phyloP scores from a whole-genome alignment of 2,329 filamentous ascomycete genomes.

The Cercospora canescens region DNA sequence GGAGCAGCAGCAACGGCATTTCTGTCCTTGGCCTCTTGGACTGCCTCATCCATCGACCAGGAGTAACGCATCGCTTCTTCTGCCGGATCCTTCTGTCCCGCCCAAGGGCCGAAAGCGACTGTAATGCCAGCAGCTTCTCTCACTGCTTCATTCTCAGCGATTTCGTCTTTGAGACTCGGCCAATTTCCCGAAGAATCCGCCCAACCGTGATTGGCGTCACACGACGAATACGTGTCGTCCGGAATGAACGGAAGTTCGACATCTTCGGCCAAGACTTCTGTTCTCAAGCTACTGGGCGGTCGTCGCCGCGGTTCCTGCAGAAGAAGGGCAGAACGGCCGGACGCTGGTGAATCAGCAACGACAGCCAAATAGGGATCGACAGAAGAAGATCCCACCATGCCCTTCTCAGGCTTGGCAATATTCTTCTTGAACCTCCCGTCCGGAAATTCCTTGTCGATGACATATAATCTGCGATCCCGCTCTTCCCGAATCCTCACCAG shows the following conservation, averaged over 20 bases:
- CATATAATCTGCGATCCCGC: constrained; percentile 5
- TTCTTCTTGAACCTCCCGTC: constrained; percentile 13
- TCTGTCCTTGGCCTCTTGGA: background rate
- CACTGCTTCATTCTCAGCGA: constrained; percentile 15
- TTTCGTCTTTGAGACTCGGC: constrained; percentile 20
- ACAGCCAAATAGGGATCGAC: too few relatives aligned
- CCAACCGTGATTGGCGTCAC: constrained; percentile 14
- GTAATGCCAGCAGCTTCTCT: constrained; percentile 14
- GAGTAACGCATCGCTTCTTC: background rate
- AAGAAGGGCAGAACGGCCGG: too few relatives aligned
- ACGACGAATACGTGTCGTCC: background rate
- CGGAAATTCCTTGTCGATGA: constrained; percentile 15
- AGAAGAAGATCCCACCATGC: background rate
- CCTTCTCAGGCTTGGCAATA: constrained; percentile 16
- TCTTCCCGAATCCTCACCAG: constrained; percentile 5
- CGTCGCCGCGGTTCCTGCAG: too few relatives aligned
- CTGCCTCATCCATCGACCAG: background rate
- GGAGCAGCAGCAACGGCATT: too few relatives aligned
- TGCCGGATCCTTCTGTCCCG: constrained; percentile 1
- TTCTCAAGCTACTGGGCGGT: constrained; percentile 20
- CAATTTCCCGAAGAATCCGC: background rate
- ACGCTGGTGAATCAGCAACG: too few relatives aligned
- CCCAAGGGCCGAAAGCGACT: constrained; percentile 10
- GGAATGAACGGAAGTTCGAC: constrained; percentile 5
- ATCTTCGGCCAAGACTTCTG: constrained; percentile 29